Conservation (phyloP, 371 early-diverging fungal genomes). For the Syncephalastrum contaminatum region DNA sequence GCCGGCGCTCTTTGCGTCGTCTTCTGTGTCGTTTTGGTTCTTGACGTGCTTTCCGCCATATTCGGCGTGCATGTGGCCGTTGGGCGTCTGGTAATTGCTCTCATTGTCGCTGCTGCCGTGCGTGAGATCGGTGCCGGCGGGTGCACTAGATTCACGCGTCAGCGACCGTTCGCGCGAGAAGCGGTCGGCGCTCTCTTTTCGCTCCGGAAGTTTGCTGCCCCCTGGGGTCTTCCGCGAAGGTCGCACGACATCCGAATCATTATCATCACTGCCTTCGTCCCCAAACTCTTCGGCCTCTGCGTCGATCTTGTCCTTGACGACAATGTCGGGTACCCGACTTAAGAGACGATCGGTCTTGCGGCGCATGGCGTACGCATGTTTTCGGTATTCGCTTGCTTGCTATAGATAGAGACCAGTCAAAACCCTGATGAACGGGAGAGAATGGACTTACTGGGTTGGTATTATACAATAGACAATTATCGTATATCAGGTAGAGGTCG, state of each 20-base stretch:
- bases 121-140: constrained; percentile 7
- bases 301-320: constrained; percentile 61
- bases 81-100: constrained; percentile 20
- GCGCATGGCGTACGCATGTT: constrained; percentile 83
- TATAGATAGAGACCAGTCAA: neutral
- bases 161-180: constrained; percentile 22
- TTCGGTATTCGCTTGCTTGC: constrained; percentile 72
- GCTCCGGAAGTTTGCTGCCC: constrained; percentile 8
- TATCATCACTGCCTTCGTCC: constrained; percentile 51
- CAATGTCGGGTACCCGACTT: constrained; percentile 81
- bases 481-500: constrained; percentile 82
- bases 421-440: neutral
- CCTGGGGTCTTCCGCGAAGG: constrained; percentile 35
- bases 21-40: constrained; percentile 13
- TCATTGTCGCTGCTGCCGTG: constrained; percentile 17
- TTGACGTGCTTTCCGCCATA: constrained; percentile 25
- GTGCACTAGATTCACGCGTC: constrained; percentile 25
- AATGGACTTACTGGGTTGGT: constrained; percentile 55
- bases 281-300: constrained; percentile 53
- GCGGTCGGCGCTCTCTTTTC: constrained; percentile 9
- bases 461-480: constrained; percentile 85
- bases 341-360: constrained; percentile 72
- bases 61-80: constrained; percentile 12
- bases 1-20: constrained; percentile 45
- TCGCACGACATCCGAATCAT: constrained; percentile 34